Evolutionary conservation across 202 grass and related monocot species (phyloP), one percentile per base, ranked within the genome.

Genomic region (Schoenoplectus triqueter): DNA sequence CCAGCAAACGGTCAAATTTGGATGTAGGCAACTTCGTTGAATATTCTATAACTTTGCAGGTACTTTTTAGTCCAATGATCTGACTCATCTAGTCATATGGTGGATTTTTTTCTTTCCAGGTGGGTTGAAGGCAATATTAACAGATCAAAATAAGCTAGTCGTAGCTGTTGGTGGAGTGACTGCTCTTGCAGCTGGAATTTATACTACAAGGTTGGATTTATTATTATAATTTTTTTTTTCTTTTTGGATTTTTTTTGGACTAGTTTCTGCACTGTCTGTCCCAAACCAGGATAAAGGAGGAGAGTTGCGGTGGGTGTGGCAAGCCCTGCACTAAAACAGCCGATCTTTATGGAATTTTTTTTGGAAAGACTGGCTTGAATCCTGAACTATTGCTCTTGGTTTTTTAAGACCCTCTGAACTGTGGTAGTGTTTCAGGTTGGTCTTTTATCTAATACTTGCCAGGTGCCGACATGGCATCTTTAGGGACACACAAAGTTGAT

Each of bases 81-180:
- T 45, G 51, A 60, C 40, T 79, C 31, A 31, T 31, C 31, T 31
- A 31, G 31, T 31, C 31, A 45, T 79, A 80, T 45, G 31, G 3
- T 79, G 31, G 3, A 54, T 51, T 73, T 54, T 8, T 7, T 84
- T 88, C 9, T 73, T 67, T 87, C 87, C 82, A 98, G 95, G 87
- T 88, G 95, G 95, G 84, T 61, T 95, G 49, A 86, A 81, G n/a
- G 88, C 89, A 61, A 94, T 98, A 89, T 92, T 98, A 71, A 98
- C 95, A 85, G 93, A 98, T 83, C 95, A 98, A 81, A 91, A 95
- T 85, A 98, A 95, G 88, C 88, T 98, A 87, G 87, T 84, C 17
- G 91, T 95, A 84, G 91, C 89, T 71, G 93, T 98, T 79, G 93
- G 87, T 54, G 95, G 95, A 83, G 41, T 82, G 78, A 98, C 93